A percentile compares a stretch with the other conserved stretches of the same genome.
Evolutionary conservation across 306 rosid genomes (phyloP).

Genomic region (Lathyrus tuberosus): DNA sequence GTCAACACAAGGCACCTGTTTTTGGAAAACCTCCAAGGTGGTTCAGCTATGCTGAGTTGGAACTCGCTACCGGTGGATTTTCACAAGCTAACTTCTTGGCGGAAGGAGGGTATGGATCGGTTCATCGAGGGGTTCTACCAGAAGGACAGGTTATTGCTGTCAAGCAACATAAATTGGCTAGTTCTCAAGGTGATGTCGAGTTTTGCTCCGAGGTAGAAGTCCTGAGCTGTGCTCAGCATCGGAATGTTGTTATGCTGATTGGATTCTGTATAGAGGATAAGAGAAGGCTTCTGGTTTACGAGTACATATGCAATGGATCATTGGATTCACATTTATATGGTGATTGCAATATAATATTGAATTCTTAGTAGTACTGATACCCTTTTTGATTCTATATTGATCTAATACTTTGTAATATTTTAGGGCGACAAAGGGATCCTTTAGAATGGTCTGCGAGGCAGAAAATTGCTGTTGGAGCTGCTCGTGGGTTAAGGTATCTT

Average conservation of each 20-base stretch:
- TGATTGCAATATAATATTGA: constrained; percentile 34
- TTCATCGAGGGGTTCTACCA: constrained; percentile 93
- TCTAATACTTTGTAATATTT: constrained; percentile 35
- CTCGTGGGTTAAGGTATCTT: constrained; percentile 94
- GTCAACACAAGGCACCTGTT: constrained; percentile 98
- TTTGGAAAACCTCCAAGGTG: constrained; percentile 97
- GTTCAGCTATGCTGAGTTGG: constrained; percentile 92
- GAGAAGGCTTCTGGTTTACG: constrained; percentile 91
- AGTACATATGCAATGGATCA: constrained; percentile 96
- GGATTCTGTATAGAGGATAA: constrained; percentile 97
- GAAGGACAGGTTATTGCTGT: constrained; percentile 98
- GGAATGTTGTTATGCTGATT: constrained; percentile 96
- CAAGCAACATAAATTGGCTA: constrained; percentile 97
- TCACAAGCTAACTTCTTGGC: constrained; percentile 97
- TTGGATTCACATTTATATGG: constrained; percentile 95
- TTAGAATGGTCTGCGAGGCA: constrained; percentile 94
- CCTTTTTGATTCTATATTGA: constrained; percentile 37
- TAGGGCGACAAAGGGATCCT: constrained; percentile 73
- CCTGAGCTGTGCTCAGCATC: constrained; percentile 96
- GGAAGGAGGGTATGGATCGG: constrained; percentile 98
- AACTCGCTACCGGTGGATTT: constrained; percentile 96
- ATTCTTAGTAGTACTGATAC: background rate
- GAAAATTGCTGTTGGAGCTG: constrained; percentile 95
- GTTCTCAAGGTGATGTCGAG: constrained; percentile 96
- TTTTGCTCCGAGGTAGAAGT: constrained; percentile 99